A percentile compares a stretch with the other conserved stretches of the same genome.
Evolutionary conservation across 2,329 filamentous ascomycete genomes (phyloP).

Genomic region (Teratosphaeria zuluensis): DNA sequence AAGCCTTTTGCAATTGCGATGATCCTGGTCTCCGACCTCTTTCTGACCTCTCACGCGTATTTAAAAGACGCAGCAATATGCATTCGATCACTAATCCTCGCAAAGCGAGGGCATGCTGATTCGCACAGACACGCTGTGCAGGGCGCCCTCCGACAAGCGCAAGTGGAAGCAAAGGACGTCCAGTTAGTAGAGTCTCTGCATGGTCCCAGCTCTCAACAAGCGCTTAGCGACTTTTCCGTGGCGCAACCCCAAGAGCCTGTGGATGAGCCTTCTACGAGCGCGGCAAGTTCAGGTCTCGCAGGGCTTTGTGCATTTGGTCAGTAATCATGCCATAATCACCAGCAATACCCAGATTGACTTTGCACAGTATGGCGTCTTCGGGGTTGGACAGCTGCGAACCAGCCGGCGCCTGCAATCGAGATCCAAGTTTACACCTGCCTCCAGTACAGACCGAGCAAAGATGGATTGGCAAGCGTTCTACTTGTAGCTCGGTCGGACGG

Average conservation of each 20-base stretch:
- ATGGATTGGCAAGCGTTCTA: conserved; percentile 8
- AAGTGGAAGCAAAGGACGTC: neutral
- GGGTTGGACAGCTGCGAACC: neutral
- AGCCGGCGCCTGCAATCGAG: no score
- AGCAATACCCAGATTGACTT: neutral
- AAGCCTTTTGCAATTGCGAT: conserved; percentile 10
- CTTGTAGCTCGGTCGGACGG: conserved; percentile 15
- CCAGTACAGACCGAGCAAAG: conserved; percentile 6
- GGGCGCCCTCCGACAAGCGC: neutral
- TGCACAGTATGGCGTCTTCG: neutral
- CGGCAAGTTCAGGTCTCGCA: conserved; percentile 8
- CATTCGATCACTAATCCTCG: conserved; percentile 9
- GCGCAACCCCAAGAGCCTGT: neutral
- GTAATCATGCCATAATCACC: neutral
- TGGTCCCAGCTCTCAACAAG: neutral
- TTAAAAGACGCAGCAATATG: conserved; percentile 15
- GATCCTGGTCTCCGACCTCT: conserved; percentile 15
- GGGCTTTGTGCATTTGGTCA: conserved; percentile 11
- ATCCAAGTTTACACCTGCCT: conserved; percentile 9
- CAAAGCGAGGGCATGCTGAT: conserved; percentile 6
- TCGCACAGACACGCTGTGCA: neutral
- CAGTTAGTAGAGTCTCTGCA: neutral
- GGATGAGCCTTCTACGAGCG: conserved; percentile 1
- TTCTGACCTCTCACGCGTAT: conserved; percentile 18
- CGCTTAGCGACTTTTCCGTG: neutral